phyloP scores from a whole-genome alignment of 2,329 filamentous ascomycete species.

The Nectriaceae sp. region DNA sequence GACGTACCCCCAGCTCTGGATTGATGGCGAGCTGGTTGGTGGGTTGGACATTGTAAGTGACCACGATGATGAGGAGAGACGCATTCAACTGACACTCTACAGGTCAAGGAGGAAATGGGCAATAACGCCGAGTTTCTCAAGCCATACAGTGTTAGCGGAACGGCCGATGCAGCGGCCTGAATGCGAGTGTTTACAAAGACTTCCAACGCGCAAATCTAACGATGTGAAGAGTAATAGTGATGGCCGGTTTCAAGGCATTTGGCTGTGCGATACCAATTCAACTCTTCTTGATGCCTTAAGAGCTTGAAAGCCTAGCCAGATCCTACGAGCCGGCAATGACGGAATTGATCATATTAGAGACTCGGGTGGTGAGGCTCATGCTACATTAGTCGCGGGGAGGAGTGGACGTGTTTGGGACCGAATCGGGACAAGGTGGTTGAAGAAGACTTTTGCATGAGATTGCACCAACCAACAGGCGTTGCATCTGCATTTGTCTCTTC shows the following conservation, averaged over 20 bases:
- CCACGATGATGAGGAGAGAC: conserved; percentile 1
- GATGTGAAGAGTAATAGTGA: conserved; percentile 8
- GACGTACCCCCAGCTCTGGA: conserved; percentile 94
- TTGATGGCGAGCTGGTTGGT: conserved; percentile 86
- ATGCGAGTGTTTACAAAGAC: conserved; percentile 12
- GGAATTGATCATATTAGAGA: not conserved
- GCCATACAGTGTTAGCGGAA: conserved; percentile 62
- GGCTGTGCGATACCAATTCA: conserved; percentile 2
- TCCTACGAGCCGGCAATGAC: not conserved
- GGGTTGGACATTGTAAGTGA: conserved; percentile 89
- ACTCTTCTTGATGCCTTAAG: not conserved
- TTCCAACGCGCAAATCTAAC: conserved; percentile 1
- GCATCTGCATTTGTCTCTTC: no score
- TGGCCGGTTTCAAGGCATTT: conserved; percentile 3
- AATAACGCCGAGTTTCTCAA: conserved; percentile 82
- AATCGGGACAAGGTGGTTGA: no score
- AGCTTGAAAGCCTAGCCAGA: not conserved
- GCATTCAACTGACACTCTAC: conserved; percentile 22
- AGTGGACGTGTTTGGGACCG: no score
- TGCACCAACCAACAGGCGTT: no score
- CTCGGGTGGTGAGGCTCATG: not conserved
- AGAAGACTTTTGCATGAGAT: no score
- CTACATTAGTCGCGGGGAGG: not conserved
- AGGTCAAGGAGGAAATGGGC: conserved; percentile 93
- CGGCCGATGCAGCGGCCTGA: conserved; percentile 42